Evolutionary conservation across 805 yeast species (phyloP), one percentile per base, ranked within the genome.

Genomic region (Sugiyamaella chiloensis): DNA sequence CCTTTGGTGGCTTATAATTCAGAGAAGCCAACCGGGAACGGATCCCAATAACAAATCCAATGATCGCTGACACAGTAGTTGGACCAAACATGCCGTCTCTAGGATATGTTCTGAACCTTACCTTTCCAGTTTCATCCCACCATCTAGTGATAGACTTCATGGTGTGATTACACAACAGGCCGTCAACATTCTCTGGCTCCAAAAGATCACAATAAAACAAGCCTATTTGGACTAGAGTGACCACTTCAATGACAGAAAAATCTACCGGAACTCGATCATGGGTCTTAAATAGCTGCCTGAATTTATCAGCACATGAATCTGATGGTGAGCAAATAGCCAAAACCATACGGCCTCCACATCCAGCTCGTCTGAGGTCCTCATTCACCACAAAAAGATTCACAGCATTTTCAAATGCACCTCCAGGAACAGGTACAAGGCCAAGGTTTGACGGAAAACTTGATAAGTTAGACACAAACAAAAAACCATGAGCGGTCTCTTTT

Each of bases 261-360:
- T 68, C 65, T 2, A 83, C 66, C 0, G 86, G 80, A 1, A 83
- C 77, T 12, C 55, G 52, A 20, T 58, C 62, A 30, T 59, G 56
- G 0, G 86, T 77, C 55, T 77, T 78, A 67, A 81, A 91, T 59
- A 85, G 71, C 52, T 85, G 85, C 27, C 85, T 69, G 61, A 91
- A 90, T 60, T 89, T 91, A 56, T 86, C 90, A 53, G 80, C 85
- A 5, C 83, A 78, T 0, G 96, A 85, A 56, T 80, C 87, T 0
- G 95, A 70, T 0, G 96, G 87, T 24, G 72, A 72, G n/a, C 81
- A 73, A 9, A 86, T 71, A 27, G 88, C 66, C 40, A 89, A 72
- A 0, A 89, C 83, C 0, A 96, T 81, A 50, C 99, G 72, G 7
- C 97, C 95, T 45, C 88, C 85, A 65, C 98, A 91, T 19, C 82